Conservation (phyloP, 805 yeast species). For the Debaryomyces prosopidis region DNA sequence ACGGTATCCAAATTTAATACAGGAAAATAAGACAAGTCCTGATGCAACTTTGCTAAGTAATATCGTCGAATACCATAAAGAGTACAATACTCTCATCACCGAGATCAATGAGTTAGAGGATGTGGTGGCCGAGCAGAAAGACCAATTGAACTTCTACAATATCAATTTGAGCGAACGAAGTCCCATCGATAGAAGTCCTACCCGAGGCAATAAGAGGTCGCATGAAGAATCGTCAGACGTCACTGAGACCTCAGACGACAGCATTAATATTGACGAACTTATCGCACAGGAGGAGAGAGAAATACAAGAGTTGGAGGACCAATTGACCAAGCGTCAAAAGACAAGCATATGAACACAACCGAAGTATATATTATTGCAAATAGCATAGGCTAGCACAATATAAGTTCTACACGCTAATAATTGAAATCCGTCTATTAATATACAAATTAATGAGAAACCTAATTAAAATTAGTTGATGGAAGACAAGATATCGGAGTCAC, state of each 20-base stretch:
- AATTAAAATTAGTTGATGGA: conserved; percentile 37
- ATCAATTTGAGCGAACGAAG: conserved; percentile 10
- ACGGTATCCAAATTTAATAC: conserved; percentile 23
- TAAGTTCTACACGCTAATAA: neutral
- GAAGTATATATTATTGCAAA: no score
- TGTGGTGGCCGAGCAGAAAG: conserved; percentile 44
- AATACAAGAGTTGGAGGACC: conserved; percentile 41
- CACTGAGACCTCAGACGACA: conserved; percentile 8
- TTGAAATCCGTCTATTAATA: conserved; percentile 11
- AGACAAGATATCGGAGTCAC: conserved; percentile 98
- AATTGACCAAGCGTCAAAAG: conserved; percentile 23
- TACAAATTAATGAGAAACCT: conserved; percentile 5
- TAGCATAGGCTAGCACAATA: neutral
- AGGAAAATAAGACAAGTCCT: conserved; percentile 18
- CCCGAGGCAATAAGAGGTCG: conserved; percentile 10
- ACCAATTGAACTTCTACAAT: conserved; percentile 31
- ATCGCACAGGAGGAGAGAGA: conserved; percentile 48
- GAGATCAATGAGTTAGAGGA: conserved; percentile 46
- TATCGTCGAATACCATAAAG: conserved; percentile 39
- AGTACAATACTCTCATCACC: conserved; percentile 32
- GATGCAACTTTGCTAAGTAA: conserved; percentile 19
- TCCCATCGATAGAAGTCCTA: conserved; percentile 15
- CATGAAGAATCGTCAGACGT: conserved; percentile 4
- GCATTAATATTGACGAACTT: conserved; percentile 35
- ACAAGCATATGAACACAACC: neutral